phyloP scores from a whole-genome alignment of 495 filamentous ascomycete genomes.

The Margaritispora aquatica region DNA sequence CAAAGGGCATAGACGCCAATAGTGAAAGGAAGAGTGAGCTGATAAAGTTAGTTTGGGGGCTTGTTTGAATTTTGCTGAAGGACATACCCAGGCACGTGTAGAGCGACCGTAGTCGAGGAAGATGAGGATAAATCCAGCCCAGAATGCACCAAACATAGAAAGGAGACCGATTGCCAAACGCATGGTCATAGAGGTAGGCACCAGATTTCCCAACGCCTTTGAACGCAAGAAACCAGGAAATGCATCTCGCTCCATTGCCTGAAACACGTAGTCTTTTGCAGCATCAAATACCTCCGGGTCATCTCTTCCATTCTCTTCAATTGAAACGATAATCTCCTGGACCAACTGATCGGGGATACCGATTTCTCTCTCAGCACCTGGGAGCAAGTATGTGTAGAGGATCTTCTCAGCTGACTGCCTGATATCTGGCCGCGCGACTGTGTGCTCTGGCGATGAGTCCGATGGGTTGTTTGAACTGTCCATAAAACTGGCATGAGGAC shows the following conservation, averaged over 20 bases:
- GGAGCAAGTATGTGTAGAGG: slow-evolving; percentile 89
- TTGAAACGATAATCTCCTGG: slow-evolving; percentile 67
- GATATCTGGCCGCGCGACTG: slow-evolving; percentile 79
- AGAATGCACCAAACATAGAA: slow-evolving; percentile 84
- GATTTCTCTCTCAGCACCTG: slow-evolving; percentile 91
- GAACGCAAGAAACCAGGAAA: slow-evolving; percentile 93
- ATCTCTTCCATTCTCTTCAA: slow-evolving; percentile 85
- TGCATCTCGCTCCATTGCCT: slow-evolving; percentile 98
- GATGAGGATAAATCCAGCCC: slow-evolving; percentile 88
- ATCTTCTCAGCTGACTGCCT: slow-evolving; percentile 94
- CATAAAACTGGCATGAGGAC: slow-evolving; percentile 60
- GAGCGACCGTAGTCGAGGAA: slow-evolving; percentile 72
- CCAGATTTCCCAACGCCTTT: slow-evolving; percentile 91
- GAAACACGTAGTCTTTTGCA: slow-evolving; percentile 98
- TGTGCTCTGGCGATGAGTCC: slow-evolving; percentile 74
- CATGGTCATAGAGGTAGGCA: slow-evolving; percentile 78
- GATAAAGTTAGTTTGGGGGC: slow-evolving; percentile 20
- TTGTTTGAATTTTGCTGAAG: background rate
- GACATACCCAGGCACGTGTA: slow-evolving; percentile 76
- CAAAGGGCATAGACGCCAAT: slow-evolving; percentile 81
- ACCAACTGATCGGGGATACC: slow-evolving; percentile 83
- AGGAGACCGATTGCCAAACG: slow-evolving; percentile 82
- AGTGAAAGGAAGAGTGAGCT: slow-evolving; percentile 92
- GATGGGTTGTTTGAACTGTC: slow-evolving; percentile 48
- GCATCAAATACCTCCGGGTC: slow-evolving; percentile 96